These are phyloP conservation scores for Aurantiochytrium sp. DNA, from an alignment of 108 stramenopile genomes.

Conservation along the genomic window DNA sequence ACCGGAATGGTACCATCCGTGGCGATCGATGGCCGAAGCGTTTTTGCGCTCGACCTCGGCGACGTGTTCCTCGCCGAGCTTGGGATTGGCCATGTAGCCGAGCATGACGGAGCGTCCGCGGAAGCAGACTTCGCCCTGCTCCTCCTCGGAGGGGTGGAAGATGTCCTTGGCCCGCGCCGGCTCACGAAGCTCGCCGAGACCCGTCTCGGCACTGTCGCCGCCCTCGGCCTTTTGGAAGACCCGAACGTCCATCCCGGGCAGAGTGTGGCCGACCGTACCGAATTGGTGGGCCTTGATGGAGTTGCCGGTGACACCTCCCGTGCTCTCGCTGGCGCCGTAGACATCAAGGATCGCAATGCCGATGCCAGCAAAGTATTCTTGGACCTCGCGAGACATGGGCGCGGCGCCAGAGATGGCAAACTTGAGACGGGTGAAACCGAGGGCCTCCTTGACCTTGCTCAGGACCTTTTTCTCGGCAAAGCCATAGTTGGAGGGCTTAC, in stretches of 20 bases:
- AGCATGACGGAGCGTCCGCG: slow-evolving; percentile 64
- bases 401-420: slow-evolving; percentile 49
- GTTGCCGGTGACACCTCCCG: slow-evolving; percentile 53
- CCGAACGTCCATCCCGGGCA: neutral
- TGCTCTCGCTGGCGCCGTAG: slow-evolving; percentile 53
- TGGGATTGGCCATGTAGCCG: slow-evolving; percentile 58
- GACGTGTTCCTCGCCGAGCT: slow-evolving; percentile 30
- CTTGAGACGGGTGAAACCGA: slow-evolving; percentile 45
- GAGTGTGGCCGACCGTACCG: slow-evolving; percentile 20
- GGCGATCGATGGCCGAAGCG: slow-evolving; percentile 46
- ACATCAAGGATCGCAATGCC: slow-evolving; percentile 48
- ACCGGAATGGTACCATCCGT: slow-evolving; percentile 59
- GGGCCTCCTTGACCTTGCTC: slow-evolving; percentile 39
- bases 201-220: neutral
- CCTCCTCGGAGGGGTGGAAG: neutral
- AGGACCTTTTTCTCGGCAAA: slow-evolving; percentile 40
- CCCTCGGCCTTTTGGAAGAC: neutral
- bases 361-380: slow-evolving; percentile 54
- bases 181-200: neutral
- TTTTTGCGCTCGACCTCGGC: slow-evolving; percentile 48
- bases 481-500: slow-evolving; percentile 1
- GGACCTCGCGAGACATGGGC: slow-evolving; percentile 45
- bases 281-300: slow-evolving; percentile 16
- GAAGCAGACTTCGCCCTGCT: slow-evolving; percentile 57
- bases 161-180: neutral